Conservation (phyloP, 2,329 filamentous ascomycete genomes). For the Diaporthe sp. region DNA sequence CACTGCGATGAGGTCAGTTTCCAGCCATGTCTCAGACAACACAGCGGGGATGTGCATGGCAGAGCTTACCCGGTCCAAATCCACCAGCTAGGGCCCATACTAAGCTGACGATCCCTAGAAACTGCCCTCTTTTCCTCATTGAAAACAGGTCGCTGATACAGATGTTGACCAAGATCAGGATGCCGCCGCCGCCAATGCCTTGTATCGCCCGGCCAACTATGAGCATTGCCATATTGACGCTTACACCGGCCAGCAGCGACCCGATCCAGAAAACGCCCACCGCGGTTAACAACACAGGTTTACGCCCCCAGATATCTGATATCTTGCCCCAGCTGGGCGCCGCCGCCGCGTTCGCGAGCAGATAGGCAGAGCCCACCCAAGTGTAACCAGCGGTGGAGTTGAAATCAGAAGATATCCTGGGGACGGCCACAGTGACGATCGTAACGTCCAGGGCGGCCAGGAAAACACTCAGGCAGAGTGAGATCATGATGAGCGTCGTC, state of each 20-base stretch:
- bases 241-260: conserved; percentile 59
- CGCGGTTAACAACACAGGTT: conserved; percentile 60
- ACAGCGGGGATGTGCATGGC: conserved; percentile 43
- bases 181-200: conserved; percentile 62
- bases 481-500: conserved; percentile 49
- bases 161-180: conserved; percentile 63
- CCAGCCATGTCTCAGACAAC: neutral
- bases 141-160: conserved; percentile 66
- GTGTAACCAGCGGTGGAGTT: conserved; percentile 74
- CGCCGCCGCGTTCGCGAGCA: conserved; percentile 74
- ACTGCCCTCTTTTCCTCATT: conserved; percentile 47
- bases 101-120: conserved; percentile 63
- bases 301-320: conserved; percentile 68
- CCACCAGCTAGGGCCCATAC: conserved; percentile 75
- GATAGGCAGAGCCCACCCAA: conserved; percentile 81
- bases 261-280: conserved; percentile 63
- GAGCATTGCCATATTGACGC: conserved; percentile 56
- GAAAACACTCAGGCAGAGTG: conserved; percentile 54
- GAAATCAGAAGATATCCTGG: conserved; percentile 68
- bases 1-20: conserved; percentile 35
- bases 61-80: conserved; percentile 64
- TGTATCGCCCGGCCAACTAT: conserved; percentile 60
- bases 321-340: conserved; percentile 78
- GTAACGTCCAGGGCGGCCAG: conserved; percentile 62
- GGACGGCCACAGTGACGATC: conserved; percentile 70